phyloP scores from a whole-genome alignment of 441 rosid species.

The Aleurites moluccanus region DNA sequence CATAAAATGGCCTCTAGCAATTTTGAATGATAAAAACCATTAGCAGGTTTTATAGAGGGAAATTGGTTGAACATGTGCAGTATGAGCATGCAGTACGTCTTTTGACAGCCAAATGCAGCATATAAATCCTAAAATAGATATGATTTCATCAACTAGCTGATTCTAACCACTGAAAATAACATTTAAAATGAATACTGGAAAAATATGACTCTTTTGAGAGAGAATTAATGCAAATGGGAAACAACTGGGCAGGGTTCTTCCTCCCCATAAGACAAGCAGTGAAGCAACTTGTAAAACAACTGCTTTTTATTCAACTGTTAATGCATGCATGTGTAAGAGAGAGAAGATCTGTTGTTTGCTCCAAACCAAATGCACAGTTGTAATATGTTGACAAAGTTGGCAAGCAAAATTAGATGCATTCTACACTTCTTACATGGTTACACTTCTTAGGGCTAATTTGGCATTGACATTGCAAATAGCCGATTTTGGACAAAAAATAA shows the following conservation, averaged over 20 bases:
- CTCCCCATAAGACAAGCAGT: background rate
- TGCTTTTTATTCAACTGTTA: background rate
- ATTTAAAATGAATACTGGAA: background rate
- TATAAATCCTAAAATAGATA: background rate
- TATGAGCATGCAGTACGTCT: too few species aligned
- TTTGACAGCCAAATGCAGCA: background rate
- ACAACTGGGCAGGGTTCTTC: background rate
- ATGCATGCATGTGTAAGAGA: background rate
- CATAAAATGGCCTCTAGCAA: constrained; percentile 86
- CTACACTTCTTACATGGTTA: background rate
- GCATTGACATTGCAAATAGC: too few species aligned
- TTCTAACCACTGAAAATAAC: background rate
- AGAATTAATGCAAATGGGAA: background rate
- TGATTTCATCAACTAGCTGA: constrained; percentile 8
- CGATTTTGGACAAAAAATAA: too few species aligned
- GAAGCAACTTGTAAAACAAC: background rate
- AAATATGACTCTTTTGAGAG: background rate
- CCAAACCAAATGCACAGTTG: constrained; percentile 1
- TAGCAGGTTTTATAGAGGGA: background rate
- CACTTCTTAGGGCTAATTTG: background rate
- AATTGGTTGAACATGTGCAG: background rate
- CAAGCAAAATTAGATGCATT: background rate
- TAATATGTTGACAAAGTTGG: background rate
- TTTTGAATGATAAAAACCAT: constrained; percentile 23
- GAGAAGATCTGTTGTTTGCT: too few species aligned